Evolutionary conservation across 1,284 basidiomycete genomes (phyloP).

Genomic region (Flammula alnicola): DNA sequence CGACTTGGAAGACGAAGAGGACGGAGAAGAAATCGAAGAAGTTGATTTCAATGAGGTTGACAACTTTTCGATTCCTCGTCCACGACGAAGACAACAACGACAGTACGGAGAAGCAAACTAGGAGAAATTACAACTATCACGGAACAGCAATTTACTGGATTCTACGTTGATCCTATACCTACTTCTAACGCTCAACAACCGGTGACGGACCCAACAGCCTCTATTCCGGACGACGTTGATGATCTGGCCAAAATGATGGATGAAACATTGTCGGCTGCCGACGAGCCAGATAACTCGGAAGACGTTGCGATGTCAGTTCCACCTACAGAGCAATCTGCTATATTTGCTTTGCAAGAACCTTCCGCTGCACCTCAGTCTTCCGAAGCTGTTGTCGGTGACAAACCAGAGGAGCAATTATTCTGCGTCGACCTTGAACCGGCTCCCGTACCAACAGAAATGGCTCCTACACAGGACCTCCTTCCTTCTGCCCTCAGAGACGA

Average conservation of each 20-base stretch:
- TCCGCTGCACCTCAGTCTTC: too few species aligned
- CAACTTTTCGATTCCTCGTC: constrained; percentile 36
- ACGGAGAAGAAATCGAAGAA: constrained; percentile 56
- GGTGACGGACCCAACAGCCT: too few species aligned
- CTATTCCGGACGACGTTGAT: too few species aligned
- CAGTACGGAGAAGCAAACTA: constrained; percentile 18
- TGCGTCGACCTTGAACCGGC: constrained; percentile 45
- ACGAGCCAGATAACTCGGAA: constrained; percentile 9
- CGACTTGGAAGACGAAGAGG: constrained; percentile 37
- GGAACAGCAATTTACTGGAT: constrained; percentile 51
- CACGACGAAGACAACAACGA: constrained; percentile 24
- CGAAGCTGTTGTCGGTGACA: too few species aligned
- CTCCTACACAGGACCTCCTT: constrained; percentile 17
- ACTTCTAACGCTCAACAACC: too few species aligned
- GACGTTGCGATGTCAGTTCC: constrained; percentile 12
- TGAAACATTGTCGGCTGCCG: constrained; percentile 23
- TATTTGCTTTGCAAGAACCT: too few species aligned
- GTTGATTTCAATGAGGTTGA: constrained; percentile 68
- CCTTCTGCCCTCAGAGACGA: constrained; percentile 26
- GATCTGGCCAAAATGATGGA: constrained; percentile 22
- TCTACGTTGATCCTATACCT: constrained; percentile 30
- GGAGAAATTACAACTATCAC: constrained; percentile 19
- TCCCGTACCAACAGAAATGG: constrained; percentile 19
- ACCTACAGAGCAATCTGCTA: too few species aligned
- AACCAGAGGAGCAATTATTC: constrained; percentile 6